Percentiles rank a stretch among this genome's conserved stretches.
Conservation (phyloP, 2,329 filamentous ascomycete species). For the Tympanopsis confertula region DNA sequence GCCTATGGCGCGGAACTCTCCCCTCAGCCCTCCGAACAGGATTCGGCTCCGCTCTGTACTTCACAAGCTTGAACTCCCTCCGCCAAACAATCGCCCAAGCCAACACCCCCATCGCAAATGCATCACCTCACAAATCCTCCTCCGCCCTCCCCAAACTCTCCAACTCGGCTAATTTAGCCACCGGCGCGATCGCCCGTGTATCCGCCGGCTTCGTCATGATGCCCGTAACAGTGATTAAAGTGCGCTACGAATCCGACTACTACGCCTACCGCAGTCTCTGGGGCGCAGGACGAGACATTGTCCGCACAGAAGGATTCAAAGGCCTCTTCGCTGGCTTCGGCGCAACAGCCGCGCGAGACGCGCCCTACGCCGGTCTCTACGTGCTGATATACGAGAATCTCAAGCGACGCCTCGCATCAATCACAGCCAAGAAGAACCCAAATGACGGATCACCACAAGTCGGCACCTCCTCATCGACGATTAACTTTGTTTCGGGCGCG, state of each 20-base stretch:
- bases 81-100: conserved; percentile 50
- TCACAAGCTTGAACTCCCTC: conserved; percentile 74
- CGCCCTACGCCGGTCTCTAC: conserved; percentile 92
- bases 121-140: conserved; percentile 27
- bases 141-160: conserved; percentile 73
- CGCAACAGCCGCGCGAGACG: conserved; percentile 83
- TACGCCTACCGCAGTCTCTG: conserved; percentile 73
- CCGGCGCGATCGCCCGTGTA: conserved; percentile 73
- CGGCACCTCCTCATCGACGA: conserved; percentile 31
- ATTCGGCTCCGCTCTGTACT: conserved; percentile 87
- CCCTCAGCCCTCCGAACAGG: conserved; percentile 90
- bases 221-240: conserved; percentile 93
- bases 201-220: conserved; percentile 85
- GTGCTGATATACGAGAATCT: conserved; percentile 85
- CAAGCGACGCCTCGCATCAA: conserved; percentile 30
- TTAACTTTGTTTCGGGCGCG: conserved; percentile 57
- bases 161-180: conserved; percentile 73
- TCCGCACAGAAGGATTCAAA: conserved; percentile 57
- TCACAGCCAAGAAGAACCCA: background rate
- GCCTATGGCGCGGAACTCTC: conserved; percentile 84
- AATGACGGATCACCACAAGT: background rate
- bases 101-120: conserved; percentile 4
- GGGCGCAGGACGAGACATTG: conserved; percentile 64
- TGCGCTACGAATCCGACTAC: conserved; percentile 80
- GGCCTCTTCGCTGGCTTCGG: conserved; percentile 93